Evolutionary conservation across 177 flowering plant genomes (phyloP), one percentile per base, ranked within the genome.

Genomic region (Vitis hybrid): DNA sequence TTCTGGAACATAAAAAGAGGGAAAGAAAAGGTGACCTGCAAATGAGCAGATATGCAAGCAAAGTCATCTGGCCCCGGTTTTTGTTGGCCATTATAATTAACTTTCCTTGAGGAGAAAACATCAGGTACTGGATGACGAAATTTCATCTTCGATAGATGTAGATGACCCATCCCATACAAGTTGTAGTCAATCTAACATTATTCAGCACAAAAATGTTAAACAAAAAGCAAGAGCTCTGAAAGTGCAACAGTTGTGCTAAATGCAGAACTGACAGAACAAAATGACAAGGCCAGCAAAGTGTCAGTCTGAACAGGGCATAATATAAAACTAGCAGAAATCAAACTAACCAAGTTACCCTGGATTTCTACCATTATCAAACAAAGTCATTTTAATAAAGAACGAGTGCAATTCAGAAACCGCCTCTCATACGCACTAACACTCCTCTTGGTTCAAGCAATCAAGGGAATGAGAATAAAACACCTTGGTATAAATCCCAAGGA

Each of bases 161-260:
- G 27, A 77, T 80, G 89, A 49, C 99, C 97, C 99, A 96, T 96
- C 46, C 99, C 99, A 82, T 84, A 93, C 75, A 96, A 83, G 75
- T 96, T 93, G 73, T 90, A 84, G 79, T 96, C 98, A 64, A 93
- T 83, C 98, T 95, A 75, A 67, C 60, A 56, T 55, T 11, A 52
- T 52, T 55, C 13, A n/a, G 19, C 50, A 18, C 1, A 30, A 59
- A 52, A 10, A 21, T 4, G 4, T 35, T 35, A 35, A 35, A 60
- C 13, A 12, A 51, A 56, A 2, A 46, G 24, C 12, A 17, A 57
- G 17, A 21, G 30, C 54, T 19, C 17, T 52, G 62, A 56, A 17
- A 63, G 4, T 1, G 18, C 27, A 4, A 60, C 30, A 35, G 6
- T 35, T 4, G 40, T 35, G 40, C 40, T 35, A 35, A 35, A 35